Percentiles rank a stretch among this genome's conserved stretches.
phyloP scores from a whole-genome alignment of 2,329 filamentous ascomycete species.

The Ophiocordyceps robertsii region DNA sequence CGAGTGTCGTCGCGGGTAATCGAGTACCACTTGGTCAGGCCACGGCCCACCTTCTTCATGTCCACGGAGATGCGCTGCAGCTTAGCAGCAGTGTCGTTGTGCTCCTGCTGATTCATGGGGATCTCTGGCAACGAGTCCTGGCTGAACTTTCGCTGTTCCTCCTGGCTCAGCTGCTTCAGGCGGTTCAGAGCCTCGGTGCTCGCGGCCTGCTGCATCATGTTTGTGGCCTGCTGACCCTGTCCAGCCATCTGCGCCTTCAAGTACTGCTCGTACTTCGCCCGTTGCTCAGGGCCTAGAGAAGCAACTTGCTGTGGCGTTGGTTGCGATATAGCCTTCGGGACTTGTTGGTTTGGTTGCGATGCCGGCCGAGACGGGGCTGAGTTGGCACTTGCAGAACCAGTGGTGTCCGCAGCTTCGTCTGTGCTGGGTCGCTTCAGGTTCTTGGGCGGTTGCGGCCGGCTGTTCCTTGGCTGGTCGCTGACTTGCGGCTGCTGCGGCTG shows the following conservation, averaged over 20 bases:
- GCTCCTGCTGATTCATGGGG: constrained; percentile 29
- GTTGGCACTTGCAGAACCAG: constrained; percentile 8
- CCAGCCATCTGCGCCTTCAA: constrained; percentile 15
- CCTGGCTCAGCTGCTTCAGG: constrained; percentile 21
- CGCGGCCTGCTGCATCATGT: constrained; percentile 6
- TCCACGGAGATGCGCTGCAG: constrained; percentile 26
- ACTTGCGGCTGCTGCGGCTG: constrained; percentile 6
- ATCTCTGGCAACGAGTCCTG: constrained; percentile 31
- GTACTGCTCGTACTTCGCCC: constrained; percentile 27
- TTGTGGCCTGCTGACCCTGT: constrained; percentile 7
- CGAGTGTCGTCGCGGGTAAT: constrained; percentile 34
- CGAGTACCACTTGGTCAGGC: constrained; percentile 33
- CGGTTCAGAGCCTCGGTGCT: constrained; percentile 14
- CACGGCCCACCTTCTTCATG: constrained; percentile 30
- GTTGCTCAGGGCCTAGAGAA: constrained; percentile 29
- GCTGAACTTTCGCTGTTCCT: constrained; percentile 24
- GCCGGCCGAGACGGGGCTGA: constrained; percentile 7
- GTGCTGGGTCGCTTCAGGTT: constrained; percentile 36
- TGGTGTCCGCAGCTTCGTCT: constrained; percentile 27
- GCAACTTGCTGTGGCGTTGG: constrained; percentile 22
- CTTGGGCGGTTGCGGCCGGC: constrained; percentile 19
- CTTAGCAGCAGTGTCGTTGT: constrained; percentile 28
- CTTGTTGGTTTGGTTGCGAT: constrained; percentile 12
- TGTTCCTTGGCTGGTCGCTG: constrained; percentile 11
- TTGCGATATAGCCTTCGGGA: constrained; percentile 9